Evolutionary conservation across 2,329 filamentous ascomycete genomes (phyloP).

Genomic region (Periconia sp.): DNA sequence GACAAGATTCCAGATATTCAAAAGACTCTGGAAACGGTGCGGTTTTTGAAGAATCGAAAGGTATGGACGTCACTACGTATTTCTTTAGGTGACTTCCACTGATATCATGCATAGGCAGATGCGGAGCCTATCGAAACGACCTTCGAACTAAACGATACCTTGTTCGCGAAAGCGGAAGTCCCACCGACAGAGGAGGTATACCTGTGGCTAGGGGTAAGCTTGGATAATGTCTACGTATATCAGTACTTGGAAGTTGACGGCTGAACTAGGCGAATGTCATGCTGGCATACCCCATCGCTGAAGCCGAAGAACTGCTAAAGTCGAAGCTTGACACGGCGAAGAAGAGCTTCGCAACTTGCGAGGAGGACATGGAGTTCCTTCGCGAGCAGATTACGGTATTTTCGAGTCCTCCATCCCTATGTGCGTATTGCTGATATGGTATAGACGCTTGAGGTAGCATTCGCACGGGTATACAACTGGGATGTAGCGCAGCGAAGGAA

Average conservation of each 20-base stretch:
- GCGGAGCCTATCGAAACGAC: conserved; percentile 82
- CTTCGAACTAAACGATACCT: conserved; percentile 95
- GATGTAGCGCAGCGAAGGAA: conserved; percentile 95
- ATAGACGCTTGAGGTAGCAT: conserved; percentile 96
- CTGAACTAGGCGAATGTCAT: conserved; percentile 85
- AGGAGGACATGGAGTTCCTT: conserved; percentile 95
- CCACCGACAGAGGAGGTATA: conserved; percentile 89
- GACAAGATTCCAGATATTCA: conserved; percentile 98
- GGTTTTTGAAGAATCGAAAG: conserved; percentile 79
- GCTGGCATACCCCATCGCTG: conserved; percentile 89
- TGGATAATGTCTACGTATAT: not conserved
- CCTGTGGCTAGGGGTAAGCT: conserved; percentile 88
- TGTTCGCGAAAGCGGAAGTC: conserved; percentile 87
- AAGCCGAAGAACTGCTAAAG: conserved; percentile 79
- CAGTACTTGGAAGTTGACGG: not conserved
- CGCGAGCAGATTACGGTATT: conserved; percentile 91
- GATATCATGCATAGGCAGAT: conserved; percentile 40
- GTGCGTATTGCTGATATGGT: conserved; percentile 19
- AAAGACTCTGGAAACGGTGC: conserved; percentile 91
- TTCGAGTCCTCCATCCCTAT: not conserved
- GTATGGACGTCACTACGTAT: conserved; percentile 52
- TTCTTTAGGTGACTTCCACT: conserved; percentile 64
- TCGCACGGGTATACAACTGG: conserved; percentile 98
- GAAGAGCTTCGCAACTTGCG: conserved; percentile 81
- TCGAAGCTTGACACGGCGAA: conserved; percentile 82